phyloP scores from a whole-genome alignment of 177 flowering plant genomes.

The Tripterygium wilfordii region DNA sequence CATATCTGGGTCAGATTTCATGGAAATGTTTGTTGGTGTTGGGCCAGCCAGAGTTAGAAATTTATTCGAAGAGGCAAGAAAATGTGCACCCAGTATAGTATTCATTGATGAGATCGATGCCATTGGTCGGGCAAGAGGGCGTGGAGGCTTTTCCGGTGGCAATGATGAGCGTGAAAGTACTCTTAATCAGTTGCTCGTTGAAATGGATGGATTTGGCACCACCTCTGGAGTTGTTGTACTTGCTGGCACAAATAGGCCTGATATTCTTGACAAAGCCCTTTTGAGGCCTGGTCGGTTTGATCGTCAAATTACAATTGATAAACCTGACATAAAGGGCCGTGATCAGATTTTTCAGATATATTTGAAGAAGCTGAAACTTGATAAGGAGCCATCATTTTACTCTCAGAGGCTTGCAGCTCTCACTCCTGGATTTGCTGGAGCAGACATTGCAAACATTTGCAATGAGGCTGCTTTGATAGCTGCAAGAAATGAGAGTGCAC shows the following conservation, averaged over 20 bases:
- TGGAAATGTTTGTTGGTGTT: slow-evolving; percentile 96
- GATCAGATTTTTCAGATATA: slow-evolving; percentile 75
- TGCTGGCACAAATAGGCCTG: slow-evolving; percentile 94
- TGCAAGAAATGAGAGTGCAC: slow-evolving; percentile 49
- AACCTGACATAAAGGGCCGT: slow-evolving; percentile 85
- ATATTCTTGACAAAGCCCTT: slow-evolving; percentile 83
- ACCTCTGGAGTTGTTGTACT: slow-evolving; percentile 89
- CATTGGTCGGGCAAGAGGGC: slow-evolving; percentile 89
- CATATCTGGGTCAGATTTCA: slow-evolving; percentile 86
- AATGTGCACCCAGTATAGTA: slow-evolving; percentile 81
- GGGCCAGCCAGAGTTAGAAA: slow-evolving; percentile 86
- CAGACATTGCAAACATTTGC: slow-evolving; percentile 87
- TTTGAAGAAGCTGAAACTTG: slow-evolving; percentile 69
- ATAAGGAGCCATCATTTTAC: slow-evolving; percentile 64
- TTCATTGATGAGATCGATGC: slow-evolving; percentile 96
- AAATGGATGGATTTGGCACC: slow-evolving; percentile 96
- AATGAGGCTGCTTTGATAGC: slow-evolving; percentile 89
- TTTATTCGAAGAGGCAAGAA: slow-evolving; percentile 82
- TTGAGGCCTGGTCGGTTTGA: slow-evolving; percentile 93
- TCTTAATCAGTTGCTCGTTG: slow-evolving; percentile 86
- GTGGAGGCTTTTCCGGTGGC: slow-evolving; percentile 76
- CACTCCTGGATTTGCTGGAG: slow-evolving; percentile 94
- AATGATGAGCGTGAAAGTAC: slow-evolving; percentile 95
- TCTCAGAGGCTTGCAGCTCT: slow-evolving; percentile 82
- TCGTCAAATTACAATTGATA: slow-evolving; percentile 76